These are phyloP conservation scores for Dictyostelium brefeldianum DNA, from an alignment of 78 protist species.

Conservation along the genomic window DNA sequence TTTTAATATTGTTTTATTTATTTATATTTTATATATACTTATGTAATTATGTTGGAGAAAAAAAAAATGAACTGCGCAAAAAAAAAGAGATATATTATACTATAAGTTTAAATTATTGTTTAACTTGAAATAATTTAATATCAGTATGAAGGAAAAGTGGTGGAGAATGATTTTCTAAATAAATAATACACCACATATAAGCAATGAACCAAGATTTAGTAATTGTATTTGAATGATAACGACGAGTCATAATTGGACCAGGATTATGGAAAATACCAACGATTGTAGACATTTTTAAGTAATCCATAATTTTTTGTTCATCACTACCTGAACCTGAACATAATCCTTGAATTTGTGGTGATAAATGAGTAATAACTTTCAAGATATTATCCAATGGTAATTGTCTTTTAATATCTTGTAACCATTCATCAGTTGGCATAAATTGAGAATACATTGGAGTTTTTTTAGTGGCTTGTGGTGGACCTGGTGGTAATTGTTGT, in stretches of 20 bases:
- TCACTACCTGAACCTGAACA: slow-evolving; percentile 70
- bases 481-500: slow-evolving; percentile 15
- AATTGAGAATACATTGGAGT: slow-evolving; percentile 27
- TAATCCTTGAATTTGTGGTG: slow-evolving; percentile 81
- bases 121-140: slow-evolving; percentile 64
- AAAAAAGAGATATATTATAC: no score
- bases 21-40: no score
- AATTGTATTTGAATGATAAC: slow-evolving; percentile 49
- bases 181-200: slow-evolving; percentile 77
- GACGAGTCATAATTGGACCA: slow-evolving; percentile 83
- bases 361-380: slow-evolving; percentile 52
- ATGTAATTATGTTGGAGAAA: no score
- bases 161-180: slow-evolving; percentile 62
- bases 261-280: slow-evolving; percentile 89
- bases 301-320: slow-evolving; percentile 76
- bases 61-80: no score
- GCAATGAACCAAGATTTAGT: slow-evolving; percentile 79
- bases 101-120: slow-evolving; percentile 19
- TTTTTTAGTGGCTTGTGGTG: slow-evolving; percentile 1
- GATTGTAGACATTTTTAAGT: slow-evolving; percentile 80
- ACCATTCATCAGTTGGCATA: slow-evolving; percentile 84
- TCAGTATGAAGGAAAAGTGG: slow-evolving; percentile 62
- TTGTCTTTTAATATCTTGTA: slow-evolving; percentile 61
- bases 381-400: slow-evolving; percentile 73
- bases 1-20: no score